phyloP scores from a whole-genome alignment of 495 filamentous ascomycete species.

The Haplographium delicatum region DNA sequence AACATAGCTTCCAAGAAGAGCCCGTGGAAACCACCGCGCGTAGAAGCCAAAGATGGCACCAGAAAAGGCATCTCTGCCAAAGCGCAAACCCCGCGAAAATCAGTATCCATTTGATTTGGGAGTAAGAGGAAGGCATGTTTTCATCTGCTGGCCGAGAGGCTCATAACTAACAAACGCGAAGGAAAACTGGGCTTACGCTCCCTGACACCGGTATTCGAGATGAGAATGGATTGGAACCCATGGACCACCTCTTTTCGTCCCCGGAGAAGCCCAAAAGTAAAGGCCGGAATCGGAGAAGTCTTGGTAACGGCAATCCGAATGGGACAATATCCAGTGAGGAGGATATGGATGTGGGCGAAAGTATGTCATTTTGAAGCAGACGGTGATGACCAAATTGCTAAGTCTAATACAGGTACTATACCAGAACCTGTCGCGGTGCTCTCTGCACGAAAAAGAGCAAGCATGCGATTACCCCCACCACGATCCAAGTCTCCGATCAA shows the following conservation, averaged over 20 bases:
- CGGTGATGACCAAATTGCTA: background rate
- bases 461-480: conserved; percentile 32
- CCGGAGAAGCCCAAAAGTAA: conserved; percentile 54
- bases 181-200: conserved; percentile 77
- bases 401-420: conserved; percentile 35
- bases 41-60: conserved; percentile 14
- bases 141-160: background rate
- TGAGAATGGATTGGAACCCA: conserved; percentile 84
- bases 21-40: too few relatives aligned
- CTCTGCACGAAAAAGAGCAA: conserved; percentile 19
- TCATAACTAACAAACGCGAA: conserved; percentile 4
- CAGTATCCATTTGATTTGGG: conserved; percentile 45
- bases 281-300: background rate
- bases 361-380: conserved; percentile 8
- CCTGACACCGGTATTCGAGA: conserved; percentile 77
- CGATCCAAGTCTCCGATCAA: conserved; percentile 31
- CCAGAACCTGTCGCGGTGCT: conserved; percentile 39
- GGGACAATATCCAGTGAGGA: conserved; percentile 21
- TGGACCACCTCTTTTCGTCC: conserved; percentile 84
- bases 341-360: conserved; percentile 27
- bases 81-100: conserved; percentile 26
- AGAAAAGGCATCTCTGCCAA: conserved; percentile 2
- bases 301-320: conserved; percentile 6
- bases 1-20: too few relatives aligned
- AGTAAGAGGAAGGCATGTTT: conserved; percentile 41